These are phyloP conservation scores for Trichoderma simmonsii DNA, from an alignment of 2,329 filamentous ascomycete species.

Conservation along the genomic window DNA sequence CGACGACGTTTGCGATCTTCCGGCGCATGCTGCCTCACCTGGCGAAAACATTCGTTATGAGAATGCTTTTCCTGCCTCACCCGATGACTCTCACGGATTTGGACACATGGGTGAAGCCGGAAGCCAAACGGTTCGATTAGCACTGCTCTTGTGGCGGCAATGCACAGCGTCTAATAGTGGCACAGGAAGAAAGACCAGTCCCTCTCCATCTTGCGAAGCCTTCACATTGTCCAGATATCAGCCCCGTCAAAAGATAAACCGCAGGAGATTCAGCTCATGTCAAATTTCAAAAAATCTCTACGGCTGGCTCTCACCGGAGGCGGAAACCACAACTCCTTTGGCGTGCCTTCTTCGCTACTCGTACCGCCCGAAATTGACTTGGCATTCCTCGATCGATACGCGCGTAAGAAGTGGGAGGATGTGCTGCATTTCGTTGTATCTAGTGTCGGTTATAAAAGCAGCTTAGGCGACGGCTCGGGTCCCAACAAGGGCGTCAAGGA, in stretches of 20 bases:
- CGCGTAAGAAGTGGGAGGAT: slow-evolving; percentile 87
- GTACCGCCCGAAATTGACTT: slow-evolving; percentile 63
- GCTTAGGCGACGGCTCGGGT: slow-evolving; percentile 44
- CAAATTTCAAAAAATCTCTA: slow-evolving; percentile 81
- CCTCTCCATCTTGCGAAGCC: slow-evolving; percentile 70
- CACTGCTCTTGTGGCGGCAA: background rate
- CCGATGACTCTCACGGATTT: slow-evolving; percentile 78
- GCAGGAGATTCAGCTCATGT: slow-evolving; percentile 71
- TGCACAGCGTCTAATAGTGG: background rate
- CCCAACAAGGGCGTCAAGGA: slow-evolving; percentile 79
- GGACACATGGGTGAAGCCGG: slow-evolving; percentile 78
- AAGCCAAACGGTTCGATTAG: slow-evolving; percentile 40
- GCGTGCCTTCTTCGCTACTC: slow-evolving; percentile 70
- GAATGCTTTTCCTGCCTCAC: slow-evolving; percentile 82
- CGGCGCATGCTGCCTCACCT: slow-evolving; percentile 93
- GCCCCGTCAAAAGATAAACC: slow-evolving; percentile 58
- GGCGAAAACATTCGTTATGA: slow-evolving; percentile 97
- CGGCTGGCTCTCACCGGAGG: slow-evolving; percentile 84
- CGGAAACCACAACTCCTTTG: slow-evolving; percentile 83
- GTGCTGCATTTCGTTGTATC: slow-evolving; percentile 95
- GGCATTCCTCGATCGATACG: slow-evolving; percentile 76
- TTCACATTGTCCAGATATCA: slow-evolving; percentile 79
- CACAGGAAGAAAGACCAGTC: slow-evolving; percentile 77
- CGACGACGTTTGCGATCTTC: slow-evolving; percentile 92
- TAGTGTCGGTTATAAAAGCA: slow-evolving; percentile 56